These are phyloP conservation scores for Candida pini DNA, from an alignment of 805 yeast species.

Conservation along the genomic window DNA sequence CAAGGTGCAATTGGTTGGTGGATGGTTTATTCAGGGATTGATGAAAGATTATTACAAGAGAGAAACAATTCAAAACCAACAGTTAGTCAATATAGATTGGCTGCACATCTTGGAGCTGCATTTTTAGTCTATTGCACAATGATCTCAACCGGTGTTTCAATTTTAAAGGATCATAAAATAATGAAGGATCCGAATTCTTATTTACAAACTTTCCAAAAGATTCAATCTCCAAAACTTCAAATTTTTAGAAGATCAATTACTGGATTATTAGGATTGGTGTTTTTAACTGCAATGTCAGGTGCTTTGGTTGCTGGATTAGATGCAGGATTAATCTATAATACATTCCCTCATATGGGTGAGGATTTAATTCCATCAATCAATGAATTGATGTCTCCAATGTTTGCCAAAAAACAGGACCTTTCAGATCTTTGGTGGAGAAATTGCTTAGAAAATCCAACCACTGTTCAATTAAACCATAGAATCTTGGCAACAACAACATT, in stretches of 20 bases:
- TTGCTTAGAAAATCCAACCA: constrained; percentile 88
- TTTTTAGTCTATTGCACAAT: constrained; percentile 82
- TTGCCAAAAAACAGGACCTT: constrained; percentile 57
- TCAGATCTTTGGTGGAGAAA: constrained; percentile 89
- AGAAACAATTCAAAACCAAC: constrained; percentile 95
- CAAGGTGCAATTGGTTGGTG: constrained; percentile 99
- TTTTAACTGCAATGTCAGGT: constrained; percentile 92
- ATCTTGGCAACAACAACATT: constrained; percentile 79
- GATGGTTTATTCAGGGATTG: constrained; percentile 97
- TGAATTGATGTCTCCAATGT: constrained; percentile 75
- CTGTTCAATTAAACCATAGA: constrained; percentile 91
- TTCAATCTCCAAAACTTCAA: constrained; percentile 56
- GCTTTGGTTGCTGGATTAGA: constrained; percentile 98
- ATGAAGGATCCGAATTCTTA: constrained; percentile 59
- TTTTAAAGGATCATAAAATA: constrained; percentile 69
- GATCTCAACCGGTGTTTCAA: constrained; percentile 84
- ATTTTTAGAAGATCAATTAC: constrained; percentile 50
- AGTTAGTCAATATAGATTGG: constrained; percentile 89
- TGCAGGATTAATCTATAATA: constrained; percentile 93
- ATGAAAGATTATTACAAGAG: constrained; percentile 67
- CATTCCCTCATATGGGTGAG: constrained; percentile 96
- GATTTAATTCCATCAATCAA: constrained; percentile 64
- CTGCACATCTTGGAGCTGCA: constrained; percentile 93
- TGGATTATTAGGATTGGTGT: constrained; percentile 63
- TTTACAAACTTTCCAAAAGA: constrained; percentile 44